A percentile compares a stretch with the other conserved stretches of the same genome.
phyloP scores from a whole-genome alignment of 1,284 basidiomycete species.

The Sanghuangporus weigelae region DNA sequence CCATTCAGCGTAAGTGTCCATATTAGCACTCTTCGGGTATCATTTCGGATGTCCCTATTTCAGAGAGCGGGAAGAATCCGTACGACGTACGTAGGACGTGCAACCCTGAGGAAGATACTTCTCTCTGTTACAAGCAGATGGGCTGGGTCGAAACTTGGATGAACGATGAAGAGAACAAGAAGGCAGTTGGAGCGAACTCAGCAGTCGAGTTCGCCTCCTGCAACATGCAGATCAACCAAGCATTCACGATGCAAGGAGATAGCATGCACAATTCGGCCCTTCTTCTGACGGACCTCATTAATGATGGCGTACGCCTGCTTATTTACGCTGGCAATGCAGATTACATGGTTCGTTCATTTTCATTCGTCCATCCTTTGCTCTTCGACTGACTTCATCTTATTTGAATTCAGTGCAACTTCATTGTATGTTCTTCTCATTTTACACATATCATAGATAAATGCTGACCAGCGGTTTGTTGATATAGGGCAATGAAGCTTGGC shows the following conservation, averaged over 20 bases:
- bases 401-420: constrained; percentile 58
- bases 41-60: neutral
- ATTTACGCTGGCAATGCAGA: constrained; percentile 81
- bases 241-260: constrained; percentile 71
- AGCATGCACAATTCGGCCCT: constrained; percentile 72
- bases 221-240: constrained; percentile 62
- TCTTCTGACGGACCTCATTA: constrained; percentile 70
- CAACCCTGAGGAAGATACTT: constrained; percentile 61
- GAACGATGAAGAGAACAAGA: constrained; percentile 67
- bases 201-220: constrained; percentile 50
- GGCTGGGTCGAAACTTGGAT: constrained; percentile 77
- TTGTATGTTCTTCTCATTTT: constrained; percentile 34
- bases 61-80: constrained; percentile 48
- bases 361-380: neutral
- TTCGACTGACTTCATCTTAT: neutral
- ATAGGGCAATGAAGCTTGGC: constrained; percentile 73
- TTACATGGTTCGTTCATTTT: constrained; percentile 24
- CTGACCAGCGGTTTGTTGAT: neutral
- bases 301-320: constrained; percentile 70
- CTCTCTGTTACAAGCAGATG: constrained; percentile 75
- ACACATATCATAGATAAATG: neutral
- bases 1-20: constrained; percentile 51
- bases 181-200: constrained; percentile 67
- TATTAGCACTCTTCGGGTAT: neutral
- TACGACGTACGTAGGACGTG: constrained; percentile 85